Percentiles rank a stretch among this genome's conserved stretches.
Conservation (phyloP, 1,139 yeast genomes). For the Dujonia santamariae region DNA sequence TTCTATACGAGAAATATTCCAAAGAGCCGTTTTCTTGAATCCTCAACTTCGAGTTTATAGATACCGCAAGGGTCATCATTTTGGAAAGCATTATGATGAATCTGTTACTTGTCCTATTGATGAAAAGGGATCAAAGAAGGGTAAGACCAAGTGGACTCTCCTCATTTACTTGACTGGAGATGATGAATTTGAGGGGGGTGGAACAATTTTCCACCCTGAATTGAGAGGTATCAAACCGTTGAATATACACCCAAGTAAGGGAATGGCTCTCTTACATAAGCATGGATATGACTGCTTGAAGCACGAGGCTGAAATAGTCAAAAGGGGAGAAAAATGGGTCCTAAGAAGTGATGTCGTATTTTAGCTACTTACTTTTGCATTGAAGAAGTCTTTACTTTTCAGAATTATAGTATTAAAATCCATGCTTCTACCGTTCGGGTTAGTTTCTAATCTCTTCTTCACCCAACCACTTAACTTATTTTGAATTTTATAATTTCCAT, state of each 20-base stretch:
- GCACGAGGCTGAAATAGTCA: conserved; percentile 59
- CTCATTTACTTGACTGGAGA: conserved; percentile 58
- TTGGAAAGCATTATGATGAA: conserved; percentile 65
- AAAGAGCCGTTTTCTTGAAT: conserved; percentile 48
- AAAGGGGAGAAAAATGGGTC: conserved; percentile 60
- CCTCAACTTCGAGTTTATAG: conserved; percentile 58
- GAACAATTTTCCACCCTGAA: conserved; percentile 53
- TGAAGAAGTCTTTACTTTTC: conserved; percentile 29
- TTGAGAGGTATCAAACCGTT: conserved; percentile 20
- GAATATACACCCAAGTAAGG: conserved; percentile 49
- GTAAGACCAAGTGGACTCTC: conserved; percentile 58
- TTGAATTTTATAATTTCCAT: conserved; percentile 45
- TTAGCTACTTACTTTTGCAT: not conserved
- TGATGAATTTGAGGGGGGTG: conserved; percentile 59
- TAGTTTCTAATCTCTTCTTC: conserved; percentile 33
- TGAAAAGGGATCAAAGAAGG: conserved; percentile 21
- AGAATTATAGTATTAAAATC: conserved; percentile 51
- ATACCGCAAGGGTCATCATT: conserved; percentile 57
- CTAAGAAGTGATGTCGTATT: conserved; percentile 58
- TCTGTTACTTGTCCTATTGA: conserved; percentile 37
- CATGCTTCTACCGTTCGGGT: conserved; percentile 13
- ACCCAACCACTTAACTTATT: conserved; percentile 80
- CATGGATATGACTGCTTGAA: conserved; percentile 65
- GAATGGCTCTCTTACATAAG: conserved; percentile 61
- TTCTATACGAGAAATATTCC: conserved; percentile 25